Evolutionary conservation across 148 eudicot genomes (phyloP).

Genomic region (Polygonum aviculare): DNA sequence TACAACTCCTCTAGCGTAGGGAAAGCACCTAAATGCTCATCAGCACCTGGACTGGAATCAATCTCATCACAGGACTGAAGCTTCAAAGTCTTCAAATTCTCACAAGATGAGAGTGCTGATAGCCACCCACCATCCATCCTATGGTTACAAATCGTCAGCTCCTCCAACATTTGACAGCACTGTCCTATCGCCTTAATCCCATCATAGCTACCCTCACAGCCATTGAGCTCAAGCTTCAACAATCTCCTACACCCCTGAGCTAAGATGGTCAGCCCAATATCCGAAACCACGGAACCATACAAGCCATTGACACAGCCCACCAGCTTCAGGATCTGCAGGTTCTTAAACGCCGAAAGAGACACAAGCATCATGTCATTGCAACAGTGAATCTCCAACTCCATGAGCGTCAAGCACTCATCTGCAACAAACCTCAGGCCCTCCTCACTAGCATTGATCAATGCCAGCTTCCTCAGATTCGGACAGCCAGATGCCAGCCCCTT

Average conservation of each 20-base stretch:
- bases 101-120: slow-evolving; percentile 68
- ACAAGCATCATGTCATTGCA: slow-evolving; percentile 47
- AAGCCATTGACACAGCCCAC: slow-evolving; percentile 56
- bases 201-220: slow-evolving; percentile 95
- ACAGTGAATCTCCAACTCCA: slow-evolving; percentile 71
- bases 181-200: slow-evolving; percentile 95
- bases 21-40: slow-evolving; percentile 79
- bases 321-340: slow-evolving; percentile 77
- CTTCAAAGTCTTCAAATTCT: slow-evolving; percentile 79
- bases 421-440: slow-evolving; percentile 49
- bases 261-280: slow-evolving; percentile 81
- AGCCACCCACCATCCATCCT: slow-evolving; percentile 96
- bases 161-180: slow-evolving; percentile 94
- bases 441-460: slow-evolving; percentile 42
- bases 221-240: slow-evolving; percentile 75
- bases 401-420: slow-evolving; percentile 48
- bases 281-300: slow-evolving; percentile 56
- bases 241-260: slow-evolving; percentile 90
- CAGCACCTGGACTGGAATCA: slow-evolving; percentile 64
- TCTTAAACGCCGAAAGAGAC: slow-evolving; percentile 47
- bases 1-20: slow-evolving; percentile 65
- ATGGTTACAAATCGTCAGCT: slow-evolving; percentile 58
- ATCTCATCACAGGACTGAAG: slow-evolving; percentile 52
- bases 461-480: slow-evolving; percentile 57
- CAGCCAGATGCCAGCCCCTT: slow-evolving; percentile 48